Evolutionary conservation across 345 rosid genomes (phyloP).

Genomic region (Hibiscus mutabilis): DNA sequence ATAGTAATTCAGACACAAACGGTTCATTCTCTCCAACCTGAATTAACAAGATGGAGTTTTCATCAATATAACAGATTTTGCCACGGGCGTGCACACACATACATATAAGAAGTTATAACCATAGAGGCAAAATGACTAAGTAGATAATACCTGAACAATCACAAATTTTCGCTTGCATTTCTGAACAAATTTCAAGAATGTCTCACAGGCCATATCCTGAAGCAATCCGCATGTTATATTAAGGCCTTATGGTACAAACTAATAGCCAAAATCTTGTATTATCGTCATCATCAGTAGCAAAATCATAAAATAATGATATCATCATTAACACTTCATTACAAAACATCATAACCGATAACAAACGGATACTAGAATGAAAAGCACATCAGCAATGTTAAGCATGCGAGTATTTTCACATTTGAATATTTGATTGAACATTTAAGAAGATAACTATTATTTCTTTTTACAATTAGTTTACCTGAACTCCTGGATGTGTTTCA

Average conservation of each 20-base stretch:
- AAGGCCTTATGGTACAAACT: neutral
- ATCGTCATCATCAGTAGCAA: neutral
- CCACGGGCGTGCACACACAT: neutral
- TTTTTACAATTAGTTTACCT: conserved; percentile 38
- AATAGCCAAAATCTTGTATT: neutral
- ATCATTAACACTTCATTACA: neutral
- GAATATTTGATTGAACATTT: neutral
- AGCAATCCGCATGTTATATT: neutral
- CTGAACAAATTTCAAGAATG: conserved; percentile 98
- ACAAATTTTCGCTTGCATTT: conserved; percentile 97
- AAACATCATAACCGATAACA: neutral
- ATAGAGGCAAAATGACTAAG: neutral
- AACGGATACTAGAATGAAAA: neutral
- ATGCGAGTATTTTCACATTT: neutral
- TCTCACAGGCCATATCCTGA: conserved; percentile 98
- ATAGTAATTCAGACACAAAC: conserved; percentile 93
- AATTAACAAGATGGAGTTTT: conserved; percentile 13
- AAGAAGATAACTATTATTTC: neutral
- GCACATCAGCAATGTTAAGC: neutral
- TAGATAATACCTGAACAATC: conserved; percentile 62
- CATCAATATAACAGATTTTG: neutral
- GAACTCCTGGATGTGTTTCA: conserved; percentile 99
- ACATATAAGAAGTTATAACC: neutral
- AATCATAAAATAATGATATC: neutral
- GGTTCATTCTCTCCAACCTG: conserved; percentile 98